Conservation (phyloP, 2,329 filamentous ascomycete genomes). For the Aureobasidium sp. region DNA sequence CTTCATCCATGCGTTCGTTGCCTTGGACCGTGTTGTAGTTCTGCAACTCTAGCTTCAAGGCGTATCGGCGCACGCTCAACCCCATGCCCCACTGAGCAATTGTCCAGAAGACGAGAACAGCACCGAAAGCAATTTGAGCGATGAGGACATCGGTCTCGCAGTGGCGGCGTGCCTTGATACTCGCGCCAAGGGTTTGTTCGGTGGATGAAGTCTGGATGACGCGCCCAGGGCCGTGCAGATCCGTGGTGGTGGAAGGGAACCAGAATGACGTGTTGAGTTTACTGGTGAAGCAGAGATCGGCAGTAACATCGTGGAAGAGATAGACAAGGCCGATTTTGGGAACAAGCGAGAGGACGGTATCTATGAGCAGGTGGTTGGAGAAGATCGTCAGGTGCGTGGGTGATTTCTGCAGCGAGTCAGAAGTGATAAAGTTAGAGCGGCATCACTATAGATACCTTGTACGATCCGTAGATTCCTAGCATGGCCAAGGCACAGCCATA, state of each 20-base stretch:
- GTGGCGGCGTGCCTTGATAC: background rate
- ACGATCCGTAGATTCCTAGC: slow-evolving; percentile 20
- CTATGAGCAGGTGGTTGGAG: slow-evolving; percentile 16
- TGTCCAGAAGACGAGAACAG: slow-evolving; percentile 39
- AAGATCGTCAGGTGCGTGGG: slow-evolving; percentile 15
- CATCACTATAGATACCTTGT: slow-evolving; percentile 14
- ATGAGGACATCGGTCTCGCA: slow-evolving; percentile 11
- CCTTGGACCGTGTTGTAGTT: background rate
- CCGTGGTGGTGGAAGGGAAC: background rate
- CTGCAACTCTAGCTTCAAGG: slow-evolving; percentile 12
- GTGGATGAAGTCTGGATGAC: background rate
- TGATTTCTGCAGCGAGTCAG: background rate
- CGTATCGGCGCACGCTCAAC: slow-evolving; percentile 11
- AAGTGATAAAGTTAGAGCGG: background rate
- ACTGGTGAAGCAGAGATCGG: slow-evolving; percentile 10
- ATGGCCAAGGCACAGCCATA: slow-evolving; percentile 19
- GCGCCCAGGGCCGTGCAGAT: slow-evolving; percentile 7
- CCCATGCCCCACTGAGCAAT: slow-evolving; percentile 40
- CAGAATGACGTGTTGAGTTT: slow-evolving; percentile 10
- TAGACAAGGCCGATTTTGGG: slow-evolving; percentile 15
- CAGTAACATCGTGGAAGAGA: slow-evolving; percentile 14
- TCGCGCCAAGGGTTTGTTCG: background rate
- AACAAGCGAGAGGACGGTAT: slow-evolving; percentile 15
- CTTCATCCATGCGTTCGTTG: background rate
- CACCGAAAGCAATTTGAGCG: slow-evolving; percentile 22